phyloP scores from a whole-genome alignment of 805 yeast genomes.

The Kazachstania psychrophila region DNA sequence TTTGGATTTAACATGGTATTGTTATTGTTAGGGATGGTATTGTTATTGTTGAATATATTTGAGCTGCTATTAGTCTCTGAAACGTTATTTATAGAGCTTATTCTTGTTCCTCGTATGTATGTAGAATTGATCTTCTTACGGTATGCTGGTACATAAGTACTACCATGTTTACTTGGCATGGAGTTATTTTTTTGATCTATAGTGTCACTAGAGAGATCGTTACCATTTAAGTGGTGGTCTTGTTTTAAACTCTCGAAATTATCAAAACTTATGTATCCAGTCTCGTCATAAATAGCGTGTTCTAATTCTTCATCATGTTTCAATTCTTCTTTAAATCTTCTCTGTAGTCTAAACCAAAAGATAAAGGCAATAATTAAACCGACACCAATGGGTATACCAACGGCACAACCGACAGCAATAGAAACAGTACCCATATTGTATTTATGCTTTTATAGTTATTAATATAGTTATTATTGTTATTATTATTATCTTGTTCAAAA shows the following conservation, averaged over 20 bases:
- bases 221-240: background rate
- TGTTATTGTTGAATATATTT: background rate
- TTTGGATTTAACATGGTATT: background rate
- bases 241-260: conserved; percentile 6
- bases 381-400: conserved; percentile 41
- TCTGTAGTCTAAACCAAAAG: conserved; percentile 34
- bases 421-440: conserved; percentile 10
- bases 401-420: conserved; percentile 45
- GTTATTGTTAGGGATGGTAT: background rate
- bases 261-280: conserved; percentile 30
- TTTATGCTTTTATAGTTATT: too few species aligned
- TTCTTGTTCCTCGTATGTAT: conserved; percentile 1
- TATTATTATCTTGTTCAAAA: background rate
- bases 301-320: conserved; percentile 30
- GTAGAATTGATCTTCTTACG: conserved; percentile 27
- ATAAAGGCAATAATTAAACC: conserved; percentile 30
- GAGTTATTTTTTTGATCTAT: background rate
- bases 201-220: background rate
- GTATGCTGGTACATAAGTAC: conserved; percentile 33
- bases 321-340: conserved; percentile 33
- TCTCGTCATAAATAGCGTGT: conserved; percentile 23
- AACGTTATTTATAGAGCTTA: background rate
- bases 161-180: conserved; percentile 1
- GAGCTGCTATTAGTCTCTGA: background rate
- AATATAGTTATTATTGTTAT: too few species aligned